Evolutionary conservation across 768 basidiomycete species (phyloP).

Genomic region (Mycena floridula): DNA sequence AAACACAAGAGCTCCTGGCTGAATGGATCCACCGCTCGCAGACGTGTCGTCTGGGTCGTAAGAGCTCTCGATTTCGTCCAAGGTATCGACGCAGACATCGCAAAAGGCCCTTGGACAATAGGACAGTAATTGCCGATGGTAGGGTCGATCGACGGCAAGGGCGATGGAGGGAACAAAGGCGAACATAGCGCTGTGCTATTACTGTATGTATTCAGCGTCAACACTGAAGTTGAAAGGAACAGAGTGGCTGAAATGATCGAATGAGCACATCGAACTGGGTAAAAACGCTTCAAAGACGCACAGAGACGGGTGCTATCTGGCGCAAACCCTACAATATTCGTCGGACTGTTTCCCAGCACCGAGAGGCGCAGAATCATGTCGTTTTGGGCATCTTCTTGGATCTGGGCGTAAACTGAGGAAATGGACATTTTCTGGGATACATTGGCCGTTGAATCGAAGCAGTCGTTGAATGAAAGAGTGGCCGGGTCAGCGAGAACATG

Average conservation of each 20-base stretch:
- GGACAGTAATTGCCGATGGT: constrained; percentile 61
- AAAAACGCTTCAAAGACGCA: constrained; percentile 36
- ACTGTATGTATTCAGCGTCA: constrained; percentile 69
- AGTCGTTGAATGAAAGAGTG: constrained; percentile 59
- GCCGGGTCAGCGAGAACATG: constrained; percentile 47
- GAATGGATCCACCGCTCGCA: constrained; percentile 86
- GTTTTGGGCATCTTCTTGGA: constrained; percentile 30
- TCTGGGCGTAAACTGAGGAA: constrained; percentile 67
- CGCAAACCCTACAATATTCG: constrained; percentile 53
- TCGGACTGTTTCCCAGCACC: constrained; percentile 57
- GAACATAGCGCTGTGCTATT: constrained; percentile 74
- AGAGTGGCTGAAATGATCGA: constrained; percentile 60
- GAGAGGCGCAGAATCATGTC: constrained; percentile 61
- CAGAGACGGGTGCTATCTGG: constrained; percentile 61
- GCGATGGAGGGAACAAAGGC: constrained; percentile 72
- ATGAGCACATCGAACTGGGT: neutral
- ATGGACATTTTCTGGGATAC: constrained; percentile 55
- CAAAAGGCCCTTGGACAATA: constrained; percentile 71
- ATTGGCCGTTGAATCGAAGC: constrained; percentile 47
- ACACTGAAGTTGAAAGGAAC: constrained; percentile 74
- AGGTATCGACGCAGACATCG: constrained; percentile 69
- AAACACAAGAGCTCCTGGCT: constrained; percentile 80
- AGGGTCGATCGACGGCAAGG: constrained; percentile 44
- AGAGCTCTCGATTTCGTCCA: constrained; percentile 62
- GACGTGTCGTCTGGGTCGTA: constrained; percentile 76